Percentiles rank a stretch among this genome's conserved stretches.
These are phyloP conservation scores for Elaeis guineensis DNA, from an alignment of 176 grass and related monocot genomes.

Conservation along the genomic window DNA sequence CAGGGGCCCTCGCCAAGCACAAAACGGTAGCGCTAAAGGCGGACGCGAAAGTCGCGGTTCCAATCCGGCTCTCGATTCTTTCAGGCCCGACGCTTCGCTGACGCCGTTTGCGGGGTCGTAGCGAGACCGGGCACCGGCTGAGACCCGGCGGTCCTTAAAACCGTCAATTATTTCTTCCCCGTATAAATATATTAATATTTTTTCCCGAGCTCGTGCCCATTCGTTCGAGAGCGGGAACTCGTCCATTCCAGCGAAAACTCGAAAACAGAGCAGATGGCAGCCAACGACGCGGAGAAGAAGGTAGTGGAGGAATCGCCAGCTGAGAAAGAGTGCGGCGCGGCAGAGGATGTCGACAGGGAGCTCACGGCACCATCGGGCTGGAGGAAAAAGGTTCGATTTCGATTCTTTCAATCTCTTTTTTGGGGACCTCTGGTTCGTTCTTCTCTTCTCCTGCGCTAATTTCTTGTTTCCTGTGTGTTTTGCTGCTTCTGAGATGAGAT, in stretches of 20 bases:
- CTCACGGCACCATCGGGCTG: conserved; percentile 23
- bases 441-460: no score
- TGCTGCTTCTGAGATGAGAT: conserved; percentile 2
- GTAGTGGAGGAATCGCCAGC: conserved; percentile 6
- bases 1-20: no score
- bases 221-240: conserved; percentile 27
- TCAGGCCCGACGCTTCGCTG: conserved; percentile 32
- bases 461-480: background rate
- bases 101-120: conserved; percentile 21
- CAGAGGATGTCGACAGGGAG: conserved; percentile 9
- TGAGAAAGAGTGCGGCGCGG: conserved; percentile 7
- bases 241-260: background rate
- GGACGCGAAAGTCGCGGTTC: conserved; percentile 25
- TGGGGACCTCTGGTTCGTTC: no score
- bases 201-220: no score
- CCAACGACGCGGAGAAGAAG: conserved; percentile 3
- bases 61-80: conserved; percentile 11
- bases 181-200: no score
- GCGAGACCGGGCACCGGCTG: no score
- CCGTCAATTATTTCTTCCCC: no score
- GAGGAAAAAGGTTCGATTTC: conserved; percentile 33
- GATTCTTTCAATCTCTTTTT: background rate
- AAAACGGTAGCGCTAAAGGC: background rate
- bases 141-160: no score
- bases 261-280: conserved; percentile 24